Evolutionary conservation across 2,329 filamentous ascomycete species (phyloP).

Genomic region (Phoma sp.): DNA sequence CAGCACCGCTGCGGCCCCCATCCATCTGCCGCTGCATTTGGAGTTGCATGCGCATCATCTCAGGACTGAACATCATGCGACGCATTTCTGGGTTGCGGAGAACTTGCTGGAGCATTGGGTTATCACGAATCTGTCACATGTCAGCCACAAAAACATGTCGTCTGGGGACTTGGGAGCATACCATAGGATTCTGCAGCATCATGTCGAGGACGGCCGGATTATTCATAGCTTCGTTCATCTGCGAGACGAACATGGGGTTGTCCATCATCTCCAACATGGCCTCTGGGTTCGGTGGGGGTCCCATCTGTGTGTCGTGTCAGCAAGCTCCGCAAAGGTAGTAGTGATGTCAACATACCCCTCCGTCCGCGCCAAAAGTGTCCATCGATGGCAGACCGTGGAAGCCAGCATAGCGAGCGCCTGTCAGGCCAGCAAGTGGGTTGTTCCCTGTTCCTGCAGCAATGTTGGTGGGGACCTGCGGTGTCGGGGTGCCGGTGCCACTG

Average conservation of each 20-base stretch:
- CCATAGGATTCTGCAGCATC: slow-evolving; percentile 66
- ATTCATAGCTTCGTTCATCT: slow-evolving; percentile 92
- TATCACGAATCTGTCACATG: slow-evolving; percentile 69
- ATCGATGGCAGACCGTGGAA: slow-evolving; percentile 86
- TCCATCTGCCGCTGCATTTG: slow-evolving; percentile 76
- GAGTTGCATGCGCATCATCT: slow-evolving; percentile 79
- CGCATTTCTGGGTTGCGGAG: slow-evolving; percentile 88
- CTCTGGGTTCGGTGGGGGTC: slow-evolving; percentile 81
- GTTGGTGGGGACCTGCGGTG: slow-evolving; percentile 72
- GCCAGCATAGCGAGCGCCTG: slow-evolving; percentile 91
- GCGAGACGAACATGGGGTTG: slow-evolving; percentile 83
- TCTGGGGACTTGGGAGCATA: slow-evolving; percentile 8
- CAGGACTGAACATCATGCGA: slow-evolving; percentile 90
- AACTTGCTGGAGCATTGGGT: slow-evolving; percentile 86
- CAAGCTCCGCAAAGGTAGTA: background rate
- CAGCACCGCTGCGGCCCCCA: slow-evolving; percentile 53
- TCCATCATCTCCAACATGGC: slow-evolving; percentile 83
- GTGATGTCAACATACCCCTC: slow-evolving; percentile 73
- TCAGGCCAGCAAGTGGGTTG: slow-evolving; percentile 88
- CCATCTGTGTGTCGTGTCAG: slow-evolving; percentile 74
- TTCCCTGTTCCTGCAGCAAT: slow-evolving; percentile 80
- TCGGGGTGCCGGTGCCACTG: slow-evolving; percentile 52
- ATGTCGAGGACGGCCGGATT: slow-evolving; percentile 95
- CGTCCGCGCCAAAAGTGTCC: slow-evolving; percentile 91
- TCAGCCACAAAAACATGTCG: slow-evolving; percentile 16